Percentiles rank a stretch among this genome's conserved stretches.
These are phyloP conservation scores for Trypanosoma vivax DNA, from an alignment of 208 protist species.

Conservation along the genomic window DNA sequence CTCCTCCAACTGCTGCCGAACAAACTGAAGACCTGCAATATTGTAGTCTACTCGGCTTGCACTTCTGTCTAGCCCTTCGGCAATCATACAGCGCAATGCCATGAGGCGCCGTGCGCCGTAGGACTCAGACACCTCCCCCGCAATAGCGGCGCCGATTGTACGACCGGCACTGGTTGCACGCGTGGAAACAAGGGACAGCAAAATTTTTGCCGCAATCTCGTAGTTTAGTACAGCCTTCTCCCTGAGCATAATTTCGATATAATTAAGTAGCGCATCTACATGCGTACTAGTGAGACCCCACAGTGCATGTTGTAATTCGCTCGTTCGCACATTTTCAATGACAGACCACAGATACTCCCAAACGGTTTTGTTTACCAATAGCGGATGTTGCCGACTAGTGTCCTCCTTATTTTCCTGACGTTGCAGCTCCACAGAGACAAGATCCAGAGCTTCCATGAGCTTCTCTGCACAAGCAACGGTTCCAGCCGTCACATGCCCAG, in stretches of 20 bases:
- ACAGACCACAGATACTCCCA: conserved; percentile 83
- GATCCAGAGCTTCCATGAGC: conserved; percentile 83
- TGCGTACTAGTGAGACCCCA: conserved; percentile 72
- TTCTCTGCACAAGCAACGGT: conserved; percentile 71
- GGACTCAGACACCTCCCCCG: conserved; percentile 59
- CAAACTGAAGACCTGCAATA: conserved; percentile 60
- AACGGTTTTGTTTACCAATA: conserved; percentile 56
- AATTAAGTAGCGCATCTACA: conserved; percentile 67
- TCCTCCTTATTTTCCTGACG: conserved; percentile 53
- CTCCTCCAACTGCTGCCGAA: conserved; percentile 57
- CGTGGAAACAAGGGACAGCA: conserved; percentile 62
- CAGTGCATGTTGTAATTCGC: conserved; percentile 79
- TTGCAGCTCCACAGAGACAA: conserved; percentile 80
- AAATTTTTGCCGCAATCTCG: conserved; percentile 68
- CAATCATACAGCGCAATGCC: conserved; percentile 47
- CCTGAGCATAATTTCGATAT: conserved; percentile 57
- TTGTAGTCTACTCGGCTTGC: conserved; percentile 73
- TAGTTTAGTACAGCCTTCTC: conserved; percentile 69
- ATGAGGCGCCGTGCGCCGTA: conserved; percentile 54
- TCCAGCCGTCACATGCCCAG: conserved; percentile 57
- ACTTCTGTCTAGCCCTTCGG: conserved; percentile 46
- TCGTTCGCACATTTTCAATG: conserved; percentile 74
- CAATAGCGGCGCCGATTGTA: conserved; percentile 30
- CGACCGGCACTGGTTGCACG: neutral
- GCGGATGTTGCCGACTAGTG: conserved; percentile 35